Conservation (phyloP, 2,329 filamentous ascomycete species). For the Aureobasidium leucospermi region DNA sequence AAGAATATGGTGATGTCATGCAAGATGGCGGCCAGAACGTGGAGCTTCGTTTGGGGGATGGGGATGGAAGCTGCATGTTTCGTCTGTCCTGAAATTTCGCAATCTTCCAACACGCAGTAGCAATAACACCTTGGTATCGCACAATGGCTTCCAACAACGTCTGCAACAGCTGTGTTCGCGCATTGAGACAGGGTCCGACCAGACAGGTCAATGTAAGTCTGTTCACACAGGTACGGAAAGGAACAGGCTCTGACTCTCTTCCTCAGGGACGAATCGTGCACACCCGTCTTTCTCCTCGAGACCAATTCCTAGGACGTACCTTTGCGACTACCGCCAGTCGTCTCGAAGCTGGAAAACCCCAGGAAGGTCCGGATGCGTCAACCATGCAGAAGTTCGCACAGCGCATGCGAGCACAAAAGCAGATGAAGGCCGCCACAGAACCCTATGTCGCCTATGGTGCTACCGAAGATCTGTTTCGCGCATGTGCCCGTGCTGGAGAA, state of each 20-base stretch:
- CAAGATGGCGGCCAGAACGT: neutral
- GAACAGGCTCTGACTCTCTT: constrained; percentile 7
- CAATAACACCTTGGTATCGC: neutral
- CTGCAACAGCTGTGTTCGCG: constrained; percentile 21
- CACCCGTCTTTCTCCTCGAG: neutral
- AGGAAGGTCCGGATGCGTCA: constrained; percentile 8
- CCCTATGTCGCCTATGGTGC: constrained; percentile 73
- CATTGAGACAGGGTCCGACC: constrained; percentile 17
- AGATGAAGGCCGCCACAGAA: constrained; percentile 40
- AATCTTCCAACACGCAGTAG: neutral
- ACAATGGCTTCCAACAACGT: constrained; percentile 20
- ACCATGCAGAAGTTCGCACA: constrained; percentile 17
- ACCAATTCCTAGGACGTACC: neutral
- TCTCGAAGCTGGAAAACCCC: neutral
- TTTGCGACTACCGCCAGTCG: neutral
- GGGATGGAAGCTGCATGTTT: neutral
- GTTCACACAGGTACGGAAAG: constrained; percentile 14
- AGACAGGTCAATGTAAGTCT: constrained; percentile 14
- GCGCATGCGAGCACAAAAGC: constrained; percentile 16
- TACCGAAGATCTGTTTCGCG: constrained; percentile 71
- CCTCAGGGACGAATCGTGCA: neutral
- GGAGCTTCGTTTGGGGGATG: neutral
- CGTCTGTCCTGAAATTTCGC: neutral
- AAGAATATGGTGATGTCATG: constrained; percentile 6
- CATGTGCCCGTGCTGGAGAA: constrained; percentile 63